phyloP scores from a whole-genome alignment of 768 basidiomycete genomes.

The Leucogyrophana mollusca region DNA sequence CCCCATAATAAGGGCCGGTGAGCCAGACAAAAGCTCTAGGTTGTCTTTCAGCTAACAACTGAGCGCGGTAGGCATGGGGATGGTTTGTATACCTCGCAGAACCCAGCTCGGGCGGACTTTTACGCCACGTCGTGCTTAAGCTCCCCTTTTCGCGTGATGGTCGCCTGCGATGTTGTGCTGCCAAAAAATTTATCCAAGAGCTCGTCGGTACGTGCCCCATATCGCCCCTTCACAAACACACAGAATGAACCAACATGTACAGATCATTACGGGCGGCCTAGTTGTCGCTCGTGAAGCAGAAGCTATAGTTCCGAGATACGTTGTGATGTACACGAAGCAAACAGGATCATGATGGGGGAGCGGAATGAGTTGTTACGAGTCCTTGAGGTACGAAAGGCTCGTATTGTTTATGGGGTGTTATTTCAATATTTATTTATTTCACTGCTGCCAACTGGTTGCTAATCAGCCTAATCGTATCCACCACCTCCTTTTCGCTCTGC shows the following conservation, averaged over 20 bases:
- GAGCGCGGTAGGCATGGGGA: slow-evolving; percentile 47
- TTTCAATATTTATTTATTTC: no score
- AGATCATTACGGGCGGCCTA: slow-evolving; percentile 48
- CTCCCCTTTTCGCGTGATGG: slow-evolving; percentile 65
- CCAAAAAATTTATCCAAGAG: slow-evolving; percentile 25
- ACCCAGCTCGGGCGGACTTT: slow-evolving; percentile 55
- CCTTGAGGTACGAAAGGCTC: no score
- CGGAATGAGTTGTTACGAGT: no score
- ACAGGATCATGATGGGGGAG: slow-evolving; percentile 14
- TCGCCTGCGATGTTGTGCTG: slow-evolving; percentile 56
- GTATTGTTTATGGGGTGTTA: no score
- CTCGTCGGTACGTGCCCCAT: slow-evolving; percentile 17
- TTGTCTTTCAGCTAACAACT: slow-evolving; percentile 3
- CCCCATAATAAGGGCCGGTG: slow-evolving; percentile 55
- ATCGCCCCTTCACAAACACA: slow-evolving; percentile 16
- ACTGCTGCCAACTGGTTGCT: no score
- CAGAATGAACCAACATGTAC: no score
- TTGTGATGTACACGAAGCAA: slow-evolving; percentile 56
- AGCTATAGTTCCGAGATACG: slow-evolving; percentile 56
- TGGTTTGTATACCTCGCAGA: slow-evolving; percentile 62
- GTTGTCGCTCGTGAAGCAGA: slow-evolving; percentile 54
- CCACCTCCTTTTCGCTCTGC: no score
- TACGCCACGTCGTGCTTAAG: slow-evolving; percentile 66
- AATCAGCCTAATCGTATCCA: no score
- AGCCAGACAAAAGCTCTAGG: slow-evolving; percentile 15